Evolutionary conservation across 257 asterid genomes (phyloP).

Genomic region (Plantago major): DNA sequence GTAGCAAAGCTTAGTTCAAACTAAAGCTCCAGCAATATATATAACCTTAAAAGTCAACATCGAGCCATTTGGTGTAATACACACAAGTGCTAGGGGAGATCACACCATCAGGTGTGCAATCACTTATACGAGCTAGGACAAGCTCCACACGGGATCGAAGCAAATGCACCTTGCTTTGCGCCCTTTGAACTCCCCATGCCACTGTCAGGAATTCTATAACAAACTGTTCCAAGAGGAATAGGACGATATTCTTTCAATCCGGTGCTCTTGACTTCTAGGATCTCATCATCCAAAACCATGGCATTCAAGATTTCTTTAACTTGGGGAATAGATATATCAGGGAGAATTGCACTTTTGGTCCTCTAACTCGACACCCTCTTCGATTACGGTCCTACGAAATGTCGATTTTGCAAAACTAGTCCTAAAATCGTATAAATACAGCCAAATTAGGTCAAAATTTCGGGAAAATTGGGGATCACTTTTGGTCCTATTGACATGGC

Average conservation of each 20-base stretch:
- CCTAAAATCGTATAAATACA: no score
- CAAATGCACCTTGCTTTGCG: conserved; percentile 41
- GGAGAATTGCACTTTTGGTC: no score
- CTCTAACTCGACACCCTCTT: no score
- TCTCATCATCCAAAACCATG: conserved; percentile 48
- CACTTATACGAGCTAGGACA: conserved; percentile 17
- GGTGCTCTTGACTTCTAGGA: conserved; percentile 73
- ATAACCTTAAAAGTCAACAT: conserved; percentile 36
- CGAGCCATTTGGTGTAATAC: conserved; percentile 59
- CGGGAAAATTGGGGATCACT: no score
- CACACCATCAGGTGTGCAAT: conserved; percentile 59
- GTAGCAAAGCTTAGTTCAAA: background rate
- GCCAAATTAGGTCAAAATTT: no score
- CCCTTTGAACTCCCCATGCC: conserved; percentile 26
- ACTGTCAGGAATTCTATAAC: conserved; percentile 37
- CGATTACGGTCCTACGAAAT: no score
- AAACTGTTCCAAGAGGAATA: conserved; percentile 43
- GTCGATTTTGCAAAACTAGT: no score
- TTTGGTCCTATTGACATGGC: no score
- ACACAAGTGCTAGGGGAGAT: conserved; percentile 68
- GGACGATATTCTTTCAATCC: conserved; percentile 59
- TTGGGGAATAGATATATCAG: conserved; percentile 40
- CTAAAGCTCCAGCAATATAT: no score
- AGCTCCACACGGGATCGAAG: conserved; percentile 47
- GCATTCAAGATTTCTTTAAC: conserved; percentile 37